Conservation (phyloP, 345 rosid genomes). For the Aquilaria sinensis region DNA sequence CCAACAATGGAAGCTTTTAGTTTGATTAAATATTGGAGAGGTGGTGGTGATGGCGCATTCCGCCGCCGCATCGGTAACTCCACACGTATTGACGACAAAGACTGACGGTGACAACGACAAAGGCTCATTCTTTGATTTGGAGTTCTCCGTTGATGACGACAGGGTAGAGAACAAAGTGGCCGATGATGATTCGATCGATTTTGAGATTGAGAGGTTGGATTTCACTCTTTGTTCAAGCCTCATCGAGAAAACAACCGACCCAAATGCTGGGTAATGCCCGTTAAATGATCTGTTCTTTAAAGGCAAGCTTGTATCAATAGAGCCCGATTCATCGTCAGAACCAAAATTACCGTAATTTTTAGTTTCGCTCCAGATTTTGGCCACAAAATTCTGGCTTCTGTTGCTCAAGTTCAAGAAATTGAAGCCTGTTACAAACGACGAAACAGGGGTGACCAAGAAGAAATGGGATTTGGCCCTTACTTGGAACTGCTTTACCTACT, state of each 20-base stretch:
- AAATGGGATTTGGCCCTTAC: background rate
- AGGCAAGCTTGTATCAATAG: constrained; percentile 55
- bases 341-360: constrained; percentile 47
- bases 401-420: constrained; percentile 62
- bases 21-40: constrained; percentile 94
- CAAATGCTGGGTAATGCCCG: constrained; percentile 41
- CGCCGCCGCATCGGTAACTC: constrained; percentile 12
- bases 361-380: constrained; percentile 65
- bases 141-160: constrained; percentile 59
- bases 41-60: constrained; percentile 24
- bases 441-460: constrained; percentile 7
- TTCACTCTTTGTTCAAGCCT: constrained; percentile 67
- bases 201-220: constrained; percentile 25
- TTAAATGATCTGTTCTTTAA: constrained; percentile 76
- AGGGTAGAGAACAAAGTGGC: constrained; percentile 26
- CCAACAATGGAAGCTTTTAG: constrained; percentile 95
- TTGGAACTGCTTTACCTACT: too few relatives aligned
- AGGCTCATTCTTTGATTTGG: constrained; percentile 88
- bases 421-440: constrained; percentile 24
- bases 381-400: constrained; percentile 77
- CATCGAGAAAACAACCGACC: constrained; percentile 47
- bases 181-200: constrained; percentile 6
- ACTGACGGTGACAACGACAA: constrained; percentile 53
- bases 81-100: constrained; percentile 21
- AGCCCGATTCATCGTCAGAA: constrained; percentile 27